Conservation (phyloP, 139 green algal genomes). For the Volvox africanus region DNA sequence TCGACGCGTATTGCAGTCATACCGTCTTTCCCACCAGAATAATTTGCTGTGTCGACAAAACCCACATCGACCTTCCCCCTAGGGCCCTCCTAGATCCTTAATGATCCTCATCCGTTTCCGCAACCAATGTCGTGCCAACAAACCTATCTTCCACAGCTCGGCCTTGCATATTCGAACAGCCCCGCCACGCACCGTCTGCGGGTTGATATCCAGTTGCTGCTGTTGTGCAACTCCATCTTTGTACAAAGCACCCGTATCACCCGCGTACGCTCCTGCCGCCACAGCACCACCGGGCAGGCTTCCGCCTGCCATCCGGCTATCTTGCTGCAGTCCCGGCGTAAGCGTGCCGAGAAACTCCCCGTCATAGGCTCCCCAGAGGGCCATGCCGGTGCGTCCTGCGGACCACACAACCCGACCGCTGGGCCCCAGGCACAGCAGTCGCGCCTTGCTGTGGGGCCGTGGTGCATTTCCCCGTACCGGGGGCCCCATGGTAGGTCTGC, state of each 20-base stretch:
- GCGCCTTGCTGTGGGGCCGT: conserved; percentile 28
- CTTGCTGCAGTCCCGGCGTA: not conserved
- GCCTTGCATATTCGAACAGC: not conserved
- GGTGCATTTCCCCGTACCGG: not conserved
- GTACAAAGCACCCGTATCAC: conserved; percentile 16
- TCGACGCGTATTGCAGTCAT: no score
- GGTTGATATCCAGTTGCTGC: conserved; percentile 16
- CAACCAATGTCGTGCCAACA: no score
- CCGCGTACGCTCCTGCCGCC: not conserved
- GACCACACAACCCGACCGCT: conserved; percentile 73
- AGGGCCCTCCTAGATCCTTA: no score
- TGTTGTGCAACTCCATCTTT: not conserved
- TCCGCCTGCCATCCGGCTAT: not conserved
- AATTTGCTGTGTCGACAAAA: no score
- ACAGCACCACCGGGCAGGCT: not conserved
- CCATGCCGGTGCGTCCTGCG: conserved; percentile 58
- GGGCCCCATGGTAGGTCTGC: not conserved
- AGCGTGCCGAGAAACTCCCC: conserved; percentile 41
- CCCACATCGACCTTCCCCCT: no score
- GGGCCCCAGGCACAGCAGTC: conserved; percentile 36
- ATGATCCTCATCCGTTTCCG: no score
- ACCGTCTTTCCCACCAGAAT: no score
- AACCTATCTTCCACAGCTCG: no score
- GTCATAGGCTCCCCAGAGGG: conserved; percentile 75
- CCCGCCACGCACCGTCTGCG: not conserved